These are phyloP conservation scores for Paracoccidioides brasiliensis DNA, from an alignment of 2,329 filamentous ascomycete genomes.

Conservation along the genomic window DNA sequence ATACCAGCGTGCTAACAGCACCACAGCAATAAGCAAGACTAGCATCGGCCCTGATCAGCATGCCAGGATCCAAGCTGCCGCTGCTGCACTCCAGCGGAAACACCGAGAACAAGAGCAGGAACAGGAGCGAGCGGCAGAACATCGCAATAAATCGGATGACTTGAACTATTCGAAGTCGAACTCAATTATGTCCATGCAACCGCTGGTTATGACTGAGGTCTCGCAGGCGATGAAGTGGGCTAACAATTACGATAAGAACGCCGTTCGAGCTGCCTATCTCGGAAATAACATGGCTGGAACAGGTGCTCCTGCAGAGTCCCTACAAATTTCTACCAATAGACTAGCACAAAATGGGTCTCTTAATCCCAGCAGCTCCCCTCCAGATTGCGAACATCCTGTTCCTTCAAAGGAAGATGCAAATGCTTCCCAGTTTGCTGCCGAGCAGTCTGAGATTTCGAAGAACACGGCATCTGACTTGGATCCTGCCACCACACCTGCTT, in stretches of 20 bases:
- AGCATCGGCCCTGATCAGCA: conserved; percentile 86
- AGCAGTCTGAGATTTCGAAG: conserved; percentile 1
- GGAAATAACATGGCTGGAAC: conserved; percentile 59
- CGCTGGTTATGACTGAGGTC: conserved; percentile 70
- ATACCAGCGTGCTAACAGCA: conserved; percentile 37
- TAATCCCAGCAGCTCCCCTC: conserved; percentile 14
- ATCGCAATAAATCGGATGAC: conserved; percentile 41
- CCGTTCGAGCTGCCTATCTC: conserved; percentile 75
- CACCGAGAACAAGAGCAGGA: conserved; percentile 47
- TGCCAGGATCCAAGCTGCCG: conserved; percentile 82
- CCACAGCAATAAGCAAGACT: conserved; percentile 55
- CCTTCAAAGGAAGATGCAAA: conserved; percentile 20
- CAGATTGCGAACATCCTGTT: conserved; percentile 20
- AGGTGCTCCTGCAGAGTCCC: conserved; percentile 41
- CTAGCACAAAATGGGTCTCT: conserved; percentile 15
- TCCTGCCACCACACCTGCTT: conserved; percentile 8
- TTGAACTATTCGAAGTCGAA: conserved; percentile 58
- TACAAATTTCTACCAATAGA: conserved; percentile 25
- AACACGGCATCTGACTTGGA: conserved; percentile 10
- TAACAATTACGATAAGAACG: conserved; percentile 82
- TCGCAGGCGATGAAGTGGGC: conserved; percentile 96
- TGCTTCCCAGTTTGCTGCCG: conserved; percentile 15
- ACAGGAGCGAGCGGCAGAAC: conserved; percentile 35
- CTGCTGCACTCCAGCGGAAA: conserved; percentile 64
- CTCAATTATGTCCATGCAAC: conserved; percentile 79